phyloP scores from a whole-genome alignment of 257 asterid species.

The Phtheirospermum japonicum region DNA sequence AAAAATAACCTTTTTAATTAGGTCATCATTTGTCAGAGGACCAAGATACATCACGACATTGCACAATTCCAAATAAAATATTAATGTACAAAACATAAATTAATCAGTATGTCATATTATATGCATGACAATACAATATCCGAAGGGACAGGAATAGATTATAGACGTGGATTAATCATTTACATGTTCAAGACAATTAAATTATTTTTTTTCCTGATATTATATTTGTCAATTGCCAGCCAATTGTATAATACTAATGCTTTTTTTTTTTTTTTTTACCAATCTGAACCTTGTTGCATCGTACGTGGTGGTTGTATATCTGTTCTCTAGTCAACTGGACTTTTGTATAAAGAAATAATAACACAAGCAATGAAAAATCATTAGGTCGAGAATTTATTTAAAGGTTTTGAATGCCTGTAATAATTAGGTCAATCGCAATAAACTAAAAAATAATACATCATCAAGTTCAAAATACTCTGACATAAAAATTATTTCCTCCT shows the following conservation, averaged over 20 bases:
- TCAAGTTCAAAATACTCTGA: too few relatives aligned
- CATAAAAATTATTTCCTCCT: too few relatives aligned
- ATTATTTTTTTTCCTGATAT: not conserved
- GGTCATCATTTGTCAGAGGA: not conserved
- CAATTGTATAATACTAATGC: not conserved
- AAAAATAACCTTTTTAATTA: not conserved
- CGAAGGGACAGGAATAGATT: too few relatives aligned
- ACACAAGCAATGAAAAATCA: not conserved
- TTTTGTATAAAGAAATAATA: not conserved
- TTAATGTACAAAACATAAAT: not conserved
- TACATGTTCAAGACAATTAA: conserved; percentile 1
- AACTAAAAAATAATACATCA: too few relatives aligned
- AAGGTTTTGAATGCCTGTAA: too few relatives aligned
- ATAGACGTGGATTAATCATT: conserved; percentile 26
- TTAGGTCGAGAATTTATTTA: too few relatives aligned
- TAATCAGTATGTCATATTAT: too few relatives aligned
- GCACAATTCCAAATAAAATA: not conserved
- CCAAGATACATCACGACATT: conserved; percentile 30
- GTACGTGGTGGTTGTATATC: not conserved
- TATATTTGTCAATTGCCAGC: not conserved
- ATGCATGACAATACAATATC: too few relatives aligned
- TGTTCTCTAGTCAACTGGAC: not conserved
- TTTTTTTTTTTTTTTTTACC: too few relatives aligned
- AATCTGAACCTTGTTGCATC: not conserved
- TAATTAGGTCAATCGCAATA: too few relatives aligned